Evolutionary conservation across 2,329 filamentous ascomycete genomes (phyloP).

Genomic region (Zymoseptoria ardabiliae): DNA sequence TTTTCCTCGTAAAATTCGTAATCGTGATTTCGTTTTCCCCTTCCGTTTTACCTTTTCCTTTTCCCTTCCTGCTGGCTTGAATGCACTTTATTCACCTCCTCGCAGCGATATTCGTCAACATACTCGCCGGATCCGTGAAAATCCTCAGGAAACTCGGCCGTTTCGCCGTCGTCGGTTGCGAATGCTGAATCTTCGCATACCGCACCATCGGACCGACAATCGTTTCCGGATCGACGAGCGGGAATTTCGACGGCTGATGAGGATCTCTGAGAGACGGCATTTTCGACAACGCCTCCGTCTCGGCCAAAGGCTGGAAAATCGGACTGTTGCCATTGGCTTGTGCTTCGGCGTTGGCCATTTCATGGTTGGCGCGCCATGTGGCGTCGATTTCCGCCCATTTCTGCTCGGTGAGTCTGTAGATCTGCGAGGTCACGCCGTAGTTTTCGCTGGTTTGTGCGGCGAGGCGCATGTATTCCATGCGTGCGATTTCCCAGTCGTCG

Average conservation of each 20-base stretch:
- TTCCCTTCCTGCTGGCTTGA: neutral
- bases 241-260: constrained; percentile 70
- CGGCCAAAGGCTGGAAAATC: constrained; percentile 35
- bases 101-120: neutral
- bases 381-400: constrained; percentile 81
- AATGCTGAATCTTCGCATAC: constrained; percentile 28
- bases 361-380: constrained; percentile 64
- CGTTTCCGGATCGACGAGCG: constrained; percentile 78
- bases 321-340: constrained; percentile 33
- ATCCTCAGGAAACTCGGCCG: constrained; percentile 27
- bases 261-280: constrained; percentile 64
- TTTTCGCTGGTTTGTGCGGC: constrained; percentile 82
- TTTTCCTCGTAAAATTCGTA: neutral
- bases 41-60: neutral
- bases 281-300: constrained; percentile 51
- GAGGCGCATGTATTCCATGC: constrained; percentile 82
- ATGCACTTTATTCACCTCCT: neutral
- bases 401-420: constrained; percentile 73
- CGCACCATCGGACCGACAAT: constrained; percentile 87
- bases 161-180: constrained; percentile 21
- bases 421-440: constrained; percentile 83
- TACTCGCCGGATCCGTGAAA: constrained; percentile 26
- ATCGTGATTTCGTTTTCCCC: neutral
- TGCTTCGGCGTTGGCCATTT: constrained; percentile 44
- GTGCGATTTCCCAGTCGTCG: constrained; percentile 73